Evolutionary conservation across 768 basidiomycete genomes (phyloP), one percentile per base, ranked within the genome.

Genomic region (Naganishia friedmannii): DNA sequence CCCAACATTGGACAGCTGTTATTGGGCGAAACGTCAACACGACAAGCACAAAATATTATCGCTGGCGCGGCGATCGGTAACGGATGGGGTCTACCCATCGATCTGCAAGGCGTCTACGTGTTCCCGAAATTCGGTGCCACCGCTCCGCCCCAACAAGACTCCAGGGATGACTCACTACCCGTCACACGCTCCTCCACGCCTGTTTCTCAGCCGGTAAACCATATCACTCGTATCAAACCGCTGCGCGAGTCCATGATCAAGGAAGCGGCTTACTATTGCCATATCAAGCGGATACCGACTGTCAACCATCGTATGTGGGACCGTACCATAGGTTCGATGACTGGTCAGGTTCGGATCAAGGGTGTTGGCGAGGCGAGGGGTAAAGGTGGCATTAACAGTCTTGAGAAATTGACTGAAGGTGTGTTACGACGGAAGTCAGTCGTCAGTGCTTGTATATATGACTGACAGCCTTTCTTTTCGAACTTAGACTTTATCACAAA

Each of bases 351-450:
- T 29, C 39, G 39, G 23, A 26, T 45, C 15, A 67, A 66, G 54
- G 63, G 67, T 4, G 72, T 65, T 51, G 70, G 72, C 15, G 76
- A 75, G 34, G 70, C 76, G 15, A 72, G 73, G 66, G 78, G 77
- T 21, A 79, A 80, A 69, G 76, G 77, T 7, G 74, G 74, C 12
- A 70, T 71, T 23, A 66, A 60, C 7, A 80, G 76, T 65, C 32
- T 80, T 39, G 79, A 79, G 63, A 70, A 68, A 39, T 66, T 79
- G 68, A 79, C 79, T 19, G 79, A 80, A 65, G 75, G 79, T 78
- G 31, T 9, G 67, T 37, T 39, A 5, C 39, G n/a, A 7, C 2
- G 15, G 15, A 13, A 10, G 15, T 42, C 15, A 13, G 15, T 42
- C 42, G 42, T 42, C 15, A 42, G 15, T 17, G 9, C 42, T 42